Evolutionary conservation across 1,139 yeast genomes (phyloP).

Genomic region (Suhomyces maxii): DNA sequence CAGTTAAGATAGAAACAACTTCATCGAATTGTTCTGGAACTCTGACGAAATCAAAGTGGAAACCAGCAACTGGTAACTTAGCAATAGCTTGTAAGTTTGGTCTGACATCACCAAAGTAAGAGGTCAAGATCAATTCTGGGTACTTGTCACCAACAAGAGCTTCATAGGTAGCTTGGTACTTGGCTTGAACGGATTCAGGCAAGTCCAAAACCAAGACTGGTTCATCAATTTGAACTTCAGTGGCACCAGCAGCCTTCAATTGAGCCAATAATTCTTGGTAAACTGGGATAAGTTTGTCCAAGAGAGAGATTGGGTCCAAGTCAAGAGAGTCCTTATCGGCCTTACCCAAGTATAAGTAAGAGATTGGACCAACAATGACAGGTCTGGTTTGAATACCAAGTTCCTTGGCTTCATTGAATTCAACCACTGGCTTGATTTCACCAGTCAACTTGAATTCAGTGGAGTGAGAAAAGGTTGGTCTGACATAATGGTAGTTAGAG

Average conservation of each 20-base stretch:
- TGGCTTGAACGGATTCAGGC: slow-evolving; percentile 78
- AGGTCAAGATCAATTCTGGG: slow-evolving; percentile 80
- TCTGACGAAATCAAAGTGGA: slow-evolving; percentile 96
- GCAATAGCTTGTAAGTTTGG: slow-evolving; percentile 91
- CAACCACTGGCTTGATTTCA: slow-evolving; percentile 95
- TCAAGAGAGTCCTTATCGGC: slow-evolving; percentile 97
- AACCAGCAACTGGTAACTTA: slow-evolving; percentile 89
- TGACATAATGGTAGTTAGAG: slow-evolving; percentile 98
- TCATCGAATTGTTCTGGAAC: slow-evolving; percentile 94
- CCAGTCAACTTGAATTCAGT: slow-evolving; percentile 91
- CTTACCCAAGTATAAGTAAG: slow-evolving; percentile 94
- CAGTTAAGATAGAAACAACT: slow-evolving; percentile 64
- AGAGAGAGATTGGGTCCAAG: slow-evolving; percentile 85
- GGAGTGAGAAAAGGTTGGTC: slow-evolving; percentile 97
- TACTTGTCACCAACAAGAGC: slow-evolving; percentile 61
- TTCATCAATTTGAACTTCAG: slow-evolving; percentile 94
- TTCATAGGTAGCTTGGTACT: slow-evolving; percentile 85
- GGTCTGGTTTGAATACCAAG: slow-evolving; percentile 97
- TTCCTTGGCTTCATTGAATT: slow-evolving; percentile 96
- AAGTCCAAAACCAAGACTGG: slow-evolving; percentile 94
- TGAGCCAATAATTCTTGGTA: slow-evolving; percentile 85
- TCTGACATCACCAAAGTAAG: slow-evolving; percentile 97
- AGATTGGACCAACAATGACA: slow-evolving; percentile 92
- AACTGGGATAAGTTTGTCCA: slow-evolving; percentile 87
- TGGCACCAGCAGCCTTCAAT: slow-evolving; percentile 93